Percentiles rank a stretch among this genome's conserved stretches.
These are phyloP conservation scores for Leccinum disarticulatum DNA, from an alignment of 768 basidiomycete genomes.

Conservation along the genomic window DNA sequence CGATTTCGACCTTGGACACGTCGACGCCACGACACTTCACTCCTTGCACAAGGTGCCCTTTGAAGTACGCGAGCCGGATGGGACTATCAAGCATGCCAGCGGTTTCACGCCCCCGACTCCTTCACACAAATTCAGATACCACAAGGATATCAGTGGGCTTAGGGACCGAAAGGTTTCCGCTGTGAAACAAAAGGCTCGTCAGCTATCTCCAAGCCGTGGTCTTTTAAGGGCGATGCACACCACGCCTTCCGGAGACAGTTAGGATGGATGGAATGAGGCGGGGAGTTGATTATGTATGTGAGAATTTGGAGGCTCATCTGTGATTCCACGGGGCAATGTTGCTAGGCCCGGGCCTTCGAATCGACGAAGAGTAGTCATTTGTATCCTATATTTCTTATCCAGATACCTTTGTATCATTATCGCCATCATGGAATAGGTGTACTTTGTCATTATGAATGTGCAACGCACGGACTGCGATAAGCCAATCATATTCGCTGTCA, in stretches of 20 bases:
- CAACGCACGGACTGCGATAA: no score
- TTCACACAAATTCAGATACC: constrained; percentile 34
- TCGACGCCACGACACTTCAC: constrained; percentile 26
- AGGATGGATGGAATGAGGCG: constrained; percentile 5
- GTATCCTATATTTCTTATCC: not conserved
- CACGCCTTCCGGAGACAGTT: constrained; percentile 13
- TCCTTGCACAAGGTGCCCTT: constrained; percentile 41
- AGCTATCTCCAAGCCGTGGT: constrained; percentile 13
- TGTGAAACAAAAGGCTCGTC: constrained; percentile 9
- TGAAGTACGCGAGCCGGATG: constrained; percentile 39
- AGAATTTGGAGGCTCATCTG: not conserved
- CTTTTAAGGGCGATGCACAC: constrained; percentile 28
- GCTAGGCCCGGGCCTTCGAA: not conserved
- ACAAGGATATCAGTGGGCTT: constrained; percentile 7
- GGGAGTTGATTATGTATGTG: constrained; percentile 25
- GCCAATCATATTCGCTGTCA: no score
- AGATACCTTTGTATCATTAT: not conserved
- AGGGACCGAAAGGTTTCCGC: constrained; percentile 23
- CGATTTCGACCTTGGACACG: constrained; percentile 29
- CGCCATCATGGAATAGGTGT: not conserved
- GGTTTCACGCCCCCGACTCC: constrained; percentile 47
- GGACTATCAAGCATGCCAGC: constrained; percentile 40
- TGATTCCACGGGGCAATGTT: not conserved
- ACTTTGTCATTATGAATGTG: no score
- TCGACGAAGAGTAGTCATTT: not conserved